Base-by-base conservation (phyloP, 441 rosid genomes). In the Geranium incanum region DNA sequence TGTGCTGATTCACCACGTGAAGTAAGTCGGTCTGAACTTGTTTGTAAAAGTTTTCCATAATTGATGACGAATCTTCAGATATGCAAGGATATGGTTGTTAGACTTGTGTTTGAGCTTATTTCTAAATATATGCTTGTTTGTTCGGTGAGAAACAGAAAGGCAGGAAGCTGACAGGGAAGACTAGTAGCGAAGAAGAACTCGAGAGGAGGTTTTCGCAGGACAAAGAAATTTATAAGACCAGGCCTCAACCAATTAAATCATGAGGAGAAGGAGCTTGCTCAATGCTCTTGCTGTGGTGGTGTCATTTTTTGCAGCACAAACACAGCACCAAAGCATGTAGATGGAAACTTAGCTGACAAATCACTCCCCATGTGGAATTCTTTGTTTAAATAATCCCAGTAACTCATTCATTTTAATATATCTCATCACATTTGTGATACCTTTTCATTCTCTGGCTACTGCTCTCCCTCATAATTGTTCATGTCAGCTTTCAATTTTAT, bases 231-330 rank as follows among this genome's bases (percentile, higher is more conserved):
- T 55, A 55, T 16, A 55, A 15, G 62, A 55, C 15, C 62, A 15
- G 6, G 21, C 62, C 62, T 55, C 62, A 55, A 55, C 62, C 62
- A 15, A 55, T 55, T 6, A 55, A 55, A 55, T 55, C 23, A 55
- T 55, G 7, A 16, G 62, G 33, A 28, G 33, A 28, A 28, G 33
- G 33, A 28, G 33, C 33, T 28, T 28, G 52, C n/a, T 45, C 12
- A 45, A 13, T 28, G 33, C 3, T 28, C 62, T 15, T 55, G 21
- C 62, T 16, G 62, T 55, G 62, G 60, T 55, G 62, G 62, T 55
- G 62, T 55, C 8, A 55, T 55, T 55, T 55, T 55, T 55, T 55
- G 23, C 62, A 16, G 62, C 62, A 55, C 62, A 15, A 15, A 55
- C 52, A 45, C 52, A 6, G 8, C 9, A 45, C 52, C 3, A 3